Evolutionary conservation across 148 eudicot genomes (phyloP), one percentile per base, ranked within the genome.

Genomic region (Pouteria glomerata): DNA sequence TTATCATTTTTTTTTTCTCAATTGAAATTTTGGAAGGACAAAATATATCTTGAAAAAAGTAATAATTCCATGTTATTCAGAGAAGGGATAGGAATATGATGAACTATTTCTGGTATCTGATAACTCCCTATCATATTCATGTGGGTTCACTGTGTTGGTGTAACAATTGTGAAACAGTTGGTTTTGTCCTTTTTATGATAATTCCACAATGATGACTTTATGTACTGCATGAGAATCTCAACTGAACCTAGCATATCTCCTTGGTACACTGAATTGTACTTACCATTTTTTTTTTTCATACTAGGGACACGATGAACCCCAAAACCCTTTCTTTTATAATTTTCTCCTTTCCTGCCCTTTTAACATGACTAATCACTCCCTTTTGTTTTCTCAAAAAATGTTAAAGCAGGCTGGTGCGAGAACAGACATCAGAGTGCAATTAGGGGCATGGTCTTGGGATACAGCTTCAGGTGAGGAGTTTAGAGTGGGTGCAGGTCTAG

Each of bases 381-480:
- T n/a, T 23, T 1, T 34, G 16, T 33, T 66, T 61, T 69, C 21
- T 59, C 24, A 37, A 30, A 70, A 64, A 66, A 21, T 26, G 15
- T 16, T 34, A 66, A 73, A 73, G 19, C 53, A 94, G 98, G 93
- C 84, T 72, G 82, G 86, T 76, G 86, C 78, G 61, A 82, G 66
- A 80, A 80, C 83, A 30, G 85, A 89, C 65, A 69, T 74, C 42
- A 75, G 78, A 76, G 93, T 88, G 53, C 87, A 77, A 74, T 83
- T 94, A 19, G 98, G 97, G 76, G 96, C 98, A 70, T 94, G 98
- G 98, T 89, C 96, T 72, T 94, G 98, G 98, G 98, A 91, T 74
- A 71, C 74, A 30, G 84, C 79, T 44, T 70, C 97, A 1, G 98
- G 90, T 0, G 98, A 94, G 83, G 98, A 94, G 78, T 82, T 87